These are phyloP conservation scores for Paramecium sonneborni DNA, from an alignment of 73 alveolate species.

Conservation along the genomic window DNA sequence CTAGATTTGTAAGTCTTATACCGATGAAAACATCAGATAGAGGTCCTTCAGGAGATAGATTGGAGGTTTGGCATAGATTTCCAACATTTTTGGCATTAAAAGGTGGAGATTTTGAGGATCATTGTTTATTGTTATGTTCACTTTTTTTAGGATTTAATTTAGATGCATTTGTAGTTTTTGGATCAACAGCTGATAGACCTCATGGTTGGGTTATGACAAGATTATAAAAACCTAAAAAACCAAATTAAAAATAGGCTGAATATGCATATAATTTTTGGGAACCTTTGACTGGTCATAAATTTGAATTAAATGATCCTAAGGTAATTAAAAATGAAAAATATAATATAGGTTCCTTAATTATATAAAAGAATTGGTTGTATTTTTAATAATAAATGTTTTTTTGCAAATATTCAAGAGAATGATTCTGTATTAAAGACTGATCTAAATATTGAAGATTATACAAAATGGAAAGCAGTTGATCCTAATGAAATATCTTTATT, in stretches of 20 bases:
- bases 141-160: constrained; percentile 13
- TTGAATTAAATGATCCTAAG: constrained; percentile 36
- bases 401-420: constrained; percentile 79
- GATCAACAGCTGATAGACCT: constrained; percentile 80
- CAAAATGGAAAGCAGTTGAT: constrained; percentile 81
- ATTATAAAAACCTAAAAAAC: neutral
- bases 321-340: neutral
- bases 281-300: constrained; percentile 43
- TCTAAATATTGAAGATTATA: constrained; percentile 74
- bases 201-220: constrained; percentile 86
- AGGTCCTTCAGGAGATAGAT: constrained; percentile 76
- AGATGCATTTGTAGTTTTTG: constrained; percentile 65
- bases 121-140: constrained; percentile 23
- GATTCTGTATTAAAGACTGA: constrained; percentile 75
- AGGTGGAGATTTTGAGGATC: constrained; percentile 58
- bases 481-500: neutral
- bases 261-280: constrained; percentile 42
- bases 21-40: constrained; percentile 80
- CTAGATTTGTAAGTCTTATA: constrained; percentile 79
- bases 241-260: constrained; percentile 46
- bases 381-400: constrained; percentile 29
- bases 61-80: constrained; percentile 84
- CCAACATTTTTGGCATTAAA: constrained; percentile 69
- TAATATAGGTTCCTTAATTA: neutral
- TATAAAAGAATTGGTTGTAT: constrained; percentile 50